Percentiles rank a stretch among this genome's conserved stretches.
Evolutionary conservation across 805 yeast species (phyloP).

Genomic region (Candida michaelii): DNA sequence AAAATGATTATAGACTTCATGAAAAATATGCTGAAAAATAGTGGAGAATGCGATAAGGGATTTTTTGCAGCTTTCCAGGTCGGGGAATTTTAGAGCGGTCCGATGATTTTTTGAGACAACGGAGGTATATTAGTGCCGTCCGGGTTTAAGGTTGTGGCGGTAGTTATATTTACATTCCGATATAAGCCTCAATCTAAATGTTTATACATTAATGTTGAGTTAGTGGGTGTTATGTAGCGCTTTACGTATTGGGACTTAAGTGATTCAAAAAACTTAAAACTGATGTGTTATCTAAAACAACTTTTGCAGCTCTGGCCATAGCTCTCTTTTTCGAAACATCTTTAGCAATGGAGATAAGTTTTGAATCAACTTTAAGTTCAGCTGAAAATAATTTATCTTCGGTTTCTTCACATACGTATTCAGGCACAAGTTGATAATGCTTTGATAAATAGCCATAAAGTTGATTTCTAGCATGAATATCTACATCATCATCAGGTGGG

Average conservation of each 20-base stretch:
- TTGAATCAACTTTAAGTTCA: conserved; percentile 30
- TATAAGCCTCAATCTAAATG: no score
- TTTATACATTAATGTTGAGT: no score
- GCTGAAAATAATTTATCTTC: conserved; percentile 25
- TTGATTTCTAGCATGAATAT: conserved; percentile 38
- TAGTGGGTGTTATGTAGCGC: no score
- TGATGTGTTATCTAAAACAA: conserved; percentile 24
- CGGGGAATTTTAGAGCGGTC: no score
- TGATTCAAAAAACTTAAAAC: conserved; percentile 4
- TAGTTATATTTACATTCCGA: no score
- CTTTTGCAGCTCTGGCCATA: conserved; percentile 41
- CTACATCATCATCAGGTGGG: conserved; percentile 22
- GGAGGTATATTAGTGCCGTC: no score
- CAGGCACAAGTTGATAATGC: conserved; percentile 34
- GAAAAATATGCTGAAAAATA: neutral
- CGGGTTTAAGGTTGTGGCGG: no score
- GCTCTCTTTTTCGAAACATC: conserved; percentile 41
- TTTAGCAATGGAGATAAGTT: conserved; percentile 29
- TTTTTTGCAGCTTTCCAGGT: neutral
- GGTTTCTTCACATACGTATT: conserved; percentile 26
- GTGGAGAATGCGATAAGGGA: neutral
- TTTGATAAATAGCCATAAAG: conserved; percentile 40
- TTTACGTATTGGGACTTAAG: no score
- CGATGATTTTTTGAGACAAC: no score
- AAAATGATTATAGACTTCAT: neutral